These are phyloP conservation scores for Platismatia glauca DNA, from an alignment of 495 filamentous ascomycete genomes.

Conservation along the genomic window DNA sequence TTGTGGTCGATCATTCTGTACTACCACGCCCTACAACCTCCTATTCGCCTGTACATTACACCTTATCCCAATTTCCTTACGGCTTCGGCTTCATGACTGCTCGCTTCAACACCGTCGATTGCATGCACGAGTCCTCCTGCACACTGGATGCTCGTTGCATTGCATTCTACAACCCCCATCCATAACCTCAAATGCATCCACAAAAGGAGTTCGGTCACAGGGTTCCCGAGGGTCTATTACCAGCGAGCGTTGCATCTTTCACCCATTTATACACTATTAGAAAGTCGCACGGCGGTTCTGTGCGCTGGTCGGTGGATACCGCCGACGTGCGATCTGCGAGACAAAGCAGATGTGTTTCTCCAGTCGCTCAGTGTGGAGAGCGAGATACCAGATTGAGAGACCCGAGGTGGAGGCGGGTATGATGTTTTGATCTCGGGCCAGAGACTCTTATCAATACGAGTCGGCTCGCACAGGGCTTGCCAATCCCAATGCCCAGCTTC, in stretches of 20 bases:
- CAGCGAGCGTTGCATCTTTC: conserved; percentile 13
- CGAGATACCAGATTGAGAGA: conserved; percentile 16
- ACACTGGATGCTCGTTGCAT: neutral
- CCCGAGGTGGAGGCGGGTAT: neutral
- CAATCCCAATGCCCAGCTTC: neutral
- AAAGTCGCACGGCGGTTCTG: conserved; percentile 44
- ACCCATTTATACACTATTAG: conserved; percentile 32
- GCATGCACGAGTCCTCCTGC: conserved; percentile 7
- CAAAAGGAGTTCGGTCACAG: conserved; percentile 11
- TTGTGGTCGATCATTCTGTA: conserved; percentile 24
- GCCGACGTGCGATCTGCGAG: conserved; percentile 35
- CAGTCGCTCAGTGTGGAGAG: conserved; percentile 4
- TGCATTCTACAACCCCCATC: conserved; percentile 13
- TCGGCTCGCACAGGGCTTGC: conserved; percentile 4
- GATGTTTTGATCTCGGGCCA: conserved; percentile 5
- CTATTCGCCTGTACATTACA: conserved; percentile 49
- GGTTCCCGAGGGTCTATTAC: conserved; percentile 8
- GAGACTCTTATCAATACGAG: conserved; percentile 7
- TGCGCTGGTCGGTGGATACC: conserved; percentile 57
- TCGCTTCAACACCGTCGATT: conserved; percentile 19
- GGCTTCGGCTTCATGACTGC: conserved; percentile 46
- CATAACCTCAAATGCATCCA: conserved; percentile 14
- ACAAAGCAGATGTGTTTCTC: neutral
- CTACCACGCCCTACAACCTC: conserved; percentile 31
- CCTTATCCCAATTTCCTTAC: conserved; percentile 33